Evolutionary conservation across 129 eudicot genomes (phyloP).

Genomic region (Heracleum sosnowskyi): DNA sequence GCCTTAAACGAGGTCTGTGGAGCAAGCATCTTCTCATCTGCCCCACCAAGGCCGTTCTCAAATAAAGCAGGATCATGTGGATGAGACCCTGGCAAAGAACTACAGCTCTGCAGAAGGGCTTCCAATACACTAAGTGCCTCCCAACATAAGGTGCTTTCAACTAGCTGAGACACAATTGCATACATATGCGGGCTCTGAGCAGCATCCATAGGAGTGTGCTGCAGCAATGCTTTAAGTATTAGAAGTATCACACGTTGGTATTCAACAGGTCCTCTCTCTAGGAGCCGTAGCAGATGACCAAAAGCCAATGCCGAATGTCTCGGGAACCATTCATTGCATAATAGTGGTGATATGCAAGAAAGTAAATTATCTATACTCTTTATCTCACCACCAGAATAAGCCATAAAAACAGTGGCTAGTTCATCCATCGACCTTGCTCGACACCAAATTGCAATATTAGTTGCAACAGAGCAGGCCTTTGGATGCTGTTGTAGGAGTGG

Average conservation of each 20-base stretch:
- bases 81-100: constrained; percentile 71
- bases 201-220: constrained; percentile 91
- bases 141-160: constrained; percentile 95
- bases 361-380: constrained; percentile 71
- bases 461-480: constrained; percentile 75
- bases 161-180: constrained; percentile 91
- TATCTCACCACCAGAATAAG: constrained; percentile 72
- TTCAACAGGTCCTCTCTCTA: constrained; percentile 89
- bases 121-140: constrained; percentile 97
- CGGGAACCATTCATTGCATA: constrained; percentile 92
- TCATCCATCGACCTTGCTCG: constrained; percentile 68
- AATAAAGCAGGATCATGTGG: constrained; percentile 42
- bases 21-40: constrained; percentile 67
- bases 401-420: constrained; percentile 72
- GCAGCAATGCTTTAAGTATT: constrained; percentile 87
- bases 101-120: constrained; percentile 96
- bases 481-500: constrained; percentile 60
- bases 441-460: constrained; percentile 83
- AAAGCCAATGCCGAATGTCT: constrained; percentile 89
- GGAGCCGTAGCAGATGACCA: constrained; percentile 77
- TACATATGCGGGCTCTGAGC: constrained; percentile 99
- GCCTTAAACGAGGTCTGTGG: constrained; percentile 94
- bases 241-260: constrained; percentile 86
- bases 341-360: constrained; percentile 73
- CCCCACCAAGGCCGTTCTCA: constrained; percentile 63